These are phyloP conservation scores for Cystofilobasidium bisporidii DNA, from an alignment of 768 basidiomycete species.

Conservation along the genomic window DNA sequence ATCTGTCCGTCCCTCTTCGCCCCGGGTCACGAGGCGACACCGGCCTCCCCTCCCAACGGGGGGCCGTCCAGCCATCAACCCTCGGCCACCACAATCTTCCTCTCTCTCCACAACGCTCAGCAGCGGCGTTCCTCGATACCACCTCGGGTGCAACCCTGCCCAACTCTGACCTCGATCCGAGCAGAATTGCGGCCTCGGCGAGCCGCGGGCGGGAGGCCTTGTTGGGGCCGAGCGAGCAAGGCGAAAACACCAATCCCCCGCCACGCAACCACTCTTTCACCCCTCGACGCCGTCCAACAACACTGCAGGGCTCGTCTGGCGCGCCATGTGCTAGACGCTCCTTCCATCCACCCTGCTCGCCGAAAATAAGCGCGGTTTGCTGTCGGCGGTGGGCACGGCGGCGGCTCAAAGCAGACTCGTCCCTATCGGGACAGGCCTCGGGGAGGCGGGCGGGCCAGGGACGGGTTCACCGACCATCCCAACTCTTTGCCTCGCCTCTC, in stretches of 20 bases:
- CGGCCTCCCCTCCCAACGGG: neutral
- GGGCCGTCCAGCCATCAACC: neutral
- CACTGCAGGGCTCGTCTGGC: neutral
- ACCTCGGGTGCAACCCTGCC: neutral
- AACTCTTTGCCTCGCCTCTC: neutral
- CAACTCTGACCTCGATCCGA: neutral
- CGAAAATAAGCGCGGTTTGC: neutral
- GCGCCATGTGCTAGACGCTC: neutral
- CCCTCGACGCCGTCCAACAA: neutral
- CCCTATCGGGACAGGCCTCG: too few relatives aligned
- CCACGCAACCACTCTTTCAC: neutral
- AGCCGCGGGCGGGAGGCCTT: neutral
- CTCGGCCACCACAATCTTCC: neutral
- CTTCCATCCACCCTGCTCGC: neutral
- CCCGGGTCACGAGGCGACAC: conserved; percentile 3
- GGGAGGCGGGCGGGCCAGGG: neutral
- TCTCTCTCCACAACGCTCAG: neutral
- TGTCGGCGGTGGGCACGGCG: neutral
- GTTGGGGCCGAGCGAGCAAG: too few relatives aligned
- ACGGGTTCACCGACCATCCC: neutral
- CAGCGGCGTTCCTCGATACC: conserved; percentile 2
- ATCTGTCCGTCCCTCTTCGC: neutral
- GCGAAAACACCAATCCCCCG: too few relatives aligned
- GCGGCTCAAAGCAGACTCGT: neutral
- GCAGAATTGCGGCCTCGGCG: neutral